Evolutionary conservation across 129 eudicot species (phyloP), one percentile per base, ranked within the genome.

Genomic region (Flaveria sonorensis): DNA sequence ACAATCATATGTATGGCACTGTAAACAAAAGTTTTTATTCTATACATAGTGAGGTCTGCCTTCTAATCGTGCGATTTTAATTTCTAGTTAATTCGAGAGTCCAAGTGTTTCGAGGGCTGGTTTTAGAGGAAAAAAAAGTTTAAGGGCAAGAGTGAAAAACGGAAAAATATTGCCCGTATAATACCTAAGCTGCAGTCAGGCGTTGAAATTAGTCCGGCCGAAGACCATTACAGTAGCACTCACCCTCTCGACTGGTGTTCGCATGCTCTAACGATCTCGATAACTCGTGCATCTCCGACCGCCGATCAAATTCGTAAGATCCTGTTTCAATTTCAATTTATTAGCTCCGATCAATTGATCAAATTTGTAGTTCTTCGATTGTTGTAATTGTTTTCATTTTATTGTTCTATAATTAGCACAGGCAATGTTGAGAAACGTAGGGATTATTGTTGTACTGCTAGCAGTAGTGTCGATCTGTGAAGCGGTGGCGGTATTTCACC

Each of bases 401-500:
- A 24, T 19, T 11, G 59, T 65, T 57, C 71, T 19, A 12, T 55
- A 7, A 36, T 67, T 32, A 20, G 15, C 28, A 8, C 71, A 84
- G 83, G 88, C 78, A 48, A 93, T 90, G 98, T 78, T 84, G 83
- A 80, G 74, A 75, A 71, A 75, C 43, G 83, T 84, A 43, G 89
- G 85, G 26, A 84, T 87, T 65, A 83, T 93, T 60, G 66, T 76
- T 65, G 70, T 88, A 21, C 6, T 86, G 7, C 19, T 86, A 36
- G 82, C 83, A 18, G 40, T 86, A 48, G 70, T 80, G 19, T 81
- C 83, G 87, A 88, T 88, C 79, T 88, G 84, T 74, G 88, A 83
- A 47, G 86, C 92, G 3, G 85, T 85, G 8, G 70, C 92, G 62
- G 50, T 87, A 47, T 85, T 88, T 66, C 77, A 68, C 69, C 97